Base-by-base conservation (phyloP, 345 rosid genomes). In the Gossypioides kirkii region DNA sequence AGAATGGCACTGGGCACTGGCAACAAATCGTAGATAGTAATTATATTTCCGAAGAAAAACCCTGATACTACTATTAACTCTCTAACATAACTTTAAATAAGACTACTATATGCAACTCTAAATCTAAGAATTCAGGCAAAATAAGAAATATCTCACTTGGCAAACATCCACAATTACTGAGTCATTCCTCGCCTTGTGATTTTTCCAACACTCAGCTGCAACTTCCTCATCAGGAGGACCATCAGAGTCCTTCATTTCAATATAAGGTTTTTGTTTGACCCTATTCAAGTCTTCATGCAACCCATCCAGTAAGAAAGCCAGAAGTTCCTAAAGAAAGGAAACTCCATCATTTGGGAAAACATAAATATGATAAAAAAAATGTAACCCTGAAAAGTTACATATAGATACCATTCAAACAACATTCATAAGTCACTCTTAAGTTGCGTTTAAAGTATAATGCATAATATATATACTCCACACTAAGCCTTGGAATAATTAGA, bases 91-190 rank as follows among this genome's bases (percentile, higher is more conserved):
- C 53, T 41, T 14, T 14, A 23, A 47, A 17, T 8, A 26, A 4
- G 16, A 49, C 54, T 28, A 45, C 26, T 16, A 16, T 32, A 56
- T 28, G 56, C 61, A 66, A 41, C 61, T 52, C n/a, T 25, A 55
- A 47, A n/a, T 26, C 25, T 67, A 45, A 67, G 45, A 65, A 75
- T 22, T 16, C 43, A 67, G 28, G 73, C 28, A 79, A 66, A 32
- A 58, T 14, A 68, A 69, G 47, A 77, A 46, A 64, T 56, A 61
- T 28, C 86, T 78, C 77, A 94, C 98, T 80, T 92, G 98, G 79
- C 91, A 94, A 77, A 90, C 91, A 82, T 94, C 98, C 77, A 94
- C 98, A 73, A 94, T 92, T 76, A 94, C 83, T n/a, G 98, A 94
- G 79, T 94, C 98, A 78, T 94, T 94, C 67, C 98, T 86, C 55